Evolutionary conservation across 139 green algal species (phyloP), one percentile per base, ranked within the genome.

Genomic region (Nannochloris sp.): DNA sequence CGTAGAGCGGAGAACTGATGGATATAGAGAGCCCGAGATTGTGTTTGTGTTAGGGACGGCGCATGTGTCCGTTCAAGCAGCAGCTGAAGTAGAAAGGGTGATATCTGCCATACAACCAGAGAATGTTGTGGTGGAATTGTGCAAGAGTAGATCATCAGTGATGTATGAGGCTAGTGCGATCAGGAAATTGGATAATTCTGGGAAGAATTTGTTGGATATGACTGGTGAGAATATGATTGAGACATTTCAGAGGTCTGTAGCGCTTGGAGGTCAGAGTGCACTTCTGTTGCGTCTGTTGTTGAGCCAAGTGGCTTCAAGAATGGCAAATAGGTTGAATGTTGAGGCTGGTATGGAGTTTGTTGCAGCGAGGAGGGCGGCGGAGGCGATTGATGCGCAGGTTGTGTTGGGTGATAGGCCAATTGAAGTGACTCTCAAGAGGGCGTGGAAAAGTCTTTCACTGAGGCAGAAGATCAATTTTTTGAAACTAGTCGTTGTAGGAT

Each of bases 391-490:
- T 1, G 69, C 76, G n/a, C 66, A 83, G 37, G 25, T 95, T n/a
- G 87, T 95, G 57, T 72, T 95, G 36, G 87, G 87, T 0, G 87
- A 95, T 69, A 55, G 87, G 40, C 87, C 85, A 0, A 88, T 95
- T 23, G 87, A 95, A 68, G 87, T 95, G 40, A 93, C 76, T 6
- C 73, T 93, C 62, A 54, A 71, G 61, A 72, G 85, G 0, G 84
- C 81, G 0, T 92, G 85, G 85, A 70, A 67, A 0, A 78, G 78
- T n/a, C 61, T 89, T 68, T 51, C 25, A 48, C 75, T 64, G 65
- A 7, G 11, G 4, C 60, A 63, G 29, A 61, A 74, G 25, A 0
- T 44, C 7, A 37, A 54, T 46, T 79, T 92, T 62, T 11, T 40
- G 34, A 40, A 40, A 40, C 8, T 40, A 1, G 34, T 40, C 4